Base-by-base conservation (phyloP, 2,329 filamentous ascomycete species). In the Phaeoacremonium minimum region DNA sequence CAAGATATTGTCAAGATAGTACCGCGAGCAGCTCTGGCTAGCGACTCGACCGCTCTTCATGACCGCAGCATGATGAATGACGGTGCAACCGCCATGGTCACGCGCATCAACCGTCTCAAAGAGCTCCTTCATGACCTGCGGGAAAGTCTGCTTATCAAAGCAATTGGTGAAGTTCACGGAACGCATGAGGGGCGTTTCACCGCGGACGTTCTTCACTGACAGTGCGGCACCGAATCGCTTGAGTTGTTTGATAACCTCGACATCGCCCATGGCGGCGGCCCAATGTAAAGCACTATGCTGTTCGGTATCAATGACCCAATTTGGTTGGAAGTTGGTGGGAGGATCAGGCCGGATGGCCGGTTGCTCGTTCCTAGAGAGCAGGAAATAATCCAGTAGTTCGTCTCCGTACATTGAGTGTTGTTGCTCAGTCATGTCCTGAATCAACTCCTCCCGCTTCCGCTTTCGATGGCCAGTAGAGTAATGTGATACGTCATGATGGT, bases 151-250 rank as follows among this genome's bases (percentile, higher is more conserved):
- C 64, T 93, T 95, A 58, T 97, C 93, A 58, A 83, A 93, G 57
- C 93, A 95, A 60, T 98, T 98, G 31, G 91, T 97, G 60, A 97
- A 98, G 55, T 94, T 79, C 38, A 97, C 90, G 6, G 88, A 86
- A 30, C 90, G 84, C 79, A 98, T 96, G 22, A 98, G 77, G 0
- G 93, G 91, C 0, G 93, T 97, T 62, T 97, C 91, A 39, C 85
- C 84, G 15, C 80, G 71, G 30, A 77, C 65, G 38, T 89, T 90
- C 36, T 83, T 74, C 4, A 83, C 80, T 18, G 80, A 77, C 13
- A 88, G 71, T 42, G 80, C 80, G 9, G 91, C 89, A 29, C 86
- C 83, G 42, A 90, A 88, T 28, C 80, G 75, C 49, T 93, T 84
- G 14, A 98, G 71, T 58, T 95, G 85, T 58, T 84, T 88, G 43